Evolutionary conservation across 371 early-diverging fungal species (phyloP).

Genomic region (Lichtheimia ornata): DNA sequence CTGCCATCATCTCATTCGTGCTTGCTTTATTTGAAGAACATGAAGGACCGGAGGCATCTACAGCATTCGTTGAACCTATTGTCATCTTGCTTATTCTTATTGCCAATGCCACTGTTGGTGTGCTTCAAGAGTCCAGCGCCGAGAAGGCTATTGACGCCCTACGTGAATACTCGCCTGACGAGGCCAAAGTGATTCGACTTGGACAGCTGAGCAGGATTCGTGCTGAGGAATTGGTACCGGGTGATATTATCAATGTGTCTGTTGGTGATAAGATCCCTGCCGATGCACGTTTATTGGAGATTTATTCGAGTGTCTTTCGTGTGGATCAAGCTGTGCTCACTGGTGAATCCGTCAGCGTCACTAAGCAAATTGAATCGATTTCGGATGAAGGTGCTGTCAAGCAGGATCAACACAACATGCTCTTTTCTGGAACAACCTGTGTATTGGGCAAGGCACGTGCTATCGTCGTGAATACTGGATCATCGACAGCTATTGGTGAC

Average conservation of each 20-base stretch:
- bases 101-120: conserved; percentile 97
- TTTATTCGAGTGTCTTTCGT: conserved; percentile 81
- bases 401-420: conserved; percentile 94
- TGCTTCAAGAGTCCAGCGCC: conserved; percentile 94
- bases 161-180: conserved; percentile 93
- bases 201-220: conserved; percentile 65
- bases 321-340: conserved; percentile 96
- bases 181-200: conserved; percentile 83
- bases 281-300: conserved; percentile 83
- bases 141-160: conserved; percentile 97
- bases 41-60: conserved; percentile 51
- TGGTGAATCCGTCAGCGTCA: conserved; percentile 94
- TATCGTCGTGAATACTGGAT: conserved; percentile 88
- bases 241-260: conserved; percentile 88
- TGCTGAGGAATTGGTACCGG: conserved; percentile 91
- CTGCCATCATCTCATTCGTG: conserved; percentile 92
- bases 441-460: conserved; percentile 90
- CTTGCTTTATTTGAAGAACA: conserved; percentile 88
- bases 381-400: conserved; percentile 78
- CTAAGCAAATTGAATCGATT: conserved; percentile 72
- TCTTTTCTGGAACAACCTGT: conserved; percentile 96
- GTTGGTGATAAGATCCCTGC: conserved; percentile 97
- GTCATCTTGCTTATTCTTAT: conserved; percentile 96
- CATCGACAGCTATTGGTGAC: conserved; percentile 89
- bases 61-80: conserved; percentile 96